These are phyloP conservation scores for Pascua sp. DNA, from an alignment of 1,284 basidiomycete genomes.

Conservation along the genomic window DNA sequence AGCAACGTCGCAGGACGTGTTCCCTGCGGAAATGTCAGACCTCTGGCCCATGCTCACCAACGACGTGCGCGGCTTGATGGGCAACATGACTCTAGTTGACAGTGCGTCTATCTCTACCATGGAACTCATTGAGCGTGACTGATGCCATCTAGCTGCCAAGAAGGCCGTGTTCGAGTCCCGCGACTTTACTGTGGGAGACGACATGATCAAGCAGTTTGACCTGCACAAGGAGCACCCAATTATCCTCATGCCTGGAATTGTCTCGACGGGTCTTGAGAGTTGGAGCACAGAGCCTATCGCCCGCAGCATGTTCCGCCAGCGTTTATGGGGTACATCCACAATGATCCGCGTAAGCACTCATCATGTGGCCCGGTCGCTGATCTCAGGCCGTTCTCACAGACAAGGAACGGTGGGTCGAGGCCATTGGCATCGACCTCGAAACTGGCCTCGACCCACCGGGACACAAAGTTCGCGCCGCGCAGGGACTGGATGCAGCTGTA, in stretches of 20 bases:
- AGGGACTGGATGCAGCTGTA: slow-evolving; percentile 61
- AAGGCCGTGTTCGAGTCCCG: slow-evolving; percentile 69
- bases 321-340: slow-evolving; percentile 36
- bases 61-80: slow-evolving; percentile 38
- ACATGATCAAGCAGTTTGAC: slow-evolving; percentile 61
- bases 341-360: slow-evolving; percentile 6
- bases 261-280: slow-evolving; percentile 47
- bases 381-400: slow-evolving; percentile 61
- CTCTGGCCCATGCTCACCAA: slow-evolving; percentile 34
- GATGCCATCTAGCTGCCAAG: slow-evolving; percentile 62
- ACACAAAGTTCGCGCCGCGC: slow-evolving; percentile 86
- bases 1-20: slow-evolving; percentile 12
- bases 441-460: slow-evolving; percentile 88
- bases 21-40: slow-evolving; percentile 26
- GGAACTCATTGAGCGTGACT: slow-evolving; percentile 1
- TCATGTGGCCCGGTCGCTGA: background rate
- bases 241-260: slow-evolving; percentile 68
- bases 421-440: slow-evolving; percentile 83
- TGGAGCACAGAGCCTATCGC: slow-evolving; percentile 42
- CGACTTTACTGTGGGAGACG: slow-evolving; percentile 78
- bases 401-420: slow-evolving; percentile 79
- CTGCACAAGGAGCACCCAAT: slow-evolving; percentile 72
- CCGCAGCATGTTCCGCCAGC: slow-evolving; percentile 49
- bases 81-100: slow-evolving; percentile 42
- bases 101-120: slow-evolving; percentile 13